A percentile compares a stretch with the other conserved stretches of the same genome.
phyloP scores from a whole-genome alignment of 345 rosid genomes.

The Aquilaria sinensis region DNA sequence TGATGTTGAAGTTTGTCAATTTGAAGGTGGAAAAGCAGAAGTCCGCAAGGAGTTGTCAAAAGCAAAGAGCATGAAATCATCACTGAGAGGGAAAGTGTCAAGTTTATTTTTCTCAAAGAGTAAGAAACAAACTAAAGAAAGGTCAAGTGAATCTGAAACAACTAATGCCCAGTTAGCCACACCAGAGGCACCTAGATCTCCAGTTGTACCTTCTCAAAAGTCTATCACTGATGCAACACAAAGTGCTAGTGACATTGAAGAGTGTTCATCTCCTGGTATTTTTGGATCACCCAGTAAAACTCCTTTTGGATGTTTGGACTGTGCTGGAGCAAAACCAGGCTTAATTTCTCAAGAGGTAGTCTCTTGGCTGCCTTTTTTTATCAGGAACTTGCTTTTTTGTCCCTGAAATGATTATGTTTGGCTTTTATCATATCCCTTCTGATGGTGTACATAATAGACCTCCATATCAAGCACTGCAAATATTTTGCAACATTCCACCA shows the following conservation, averaged over 20 bases:
- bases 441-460: no score
- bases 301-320: conserved; percentile 16
- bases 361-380: conserved; percentile 4
- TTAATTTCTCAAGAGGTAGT: conserved; percentile 47
- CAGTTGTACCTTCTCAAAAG: conserved; percentile 25
- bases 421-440: not conserved
- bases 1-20: conserved; percentile 37
- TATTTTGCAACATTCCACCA: no score
- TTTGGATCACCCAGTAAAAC: conserved; percentile 23
- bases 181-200: conserved; percentile 29
- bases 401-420: not conserved
- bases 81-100: conserved; percentile 68
- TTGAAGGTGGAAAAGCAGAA: conserved; percentile 31
- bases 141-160: conserved; percentile 26
- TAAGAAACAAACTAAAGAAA: conserved; percentile 61
- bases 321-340: conserved; percentile 23
- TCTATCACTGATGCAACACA: conserved; percentile 18
- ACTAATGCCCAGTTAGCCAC: conserved; percentile 26
- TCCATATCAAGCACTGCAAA: no score
- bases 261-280: conserved; percentile 28
- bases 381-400: conserved; percentile 2
- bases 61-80: conserved; percentile 52
- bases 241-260: conserved; percentile 27
- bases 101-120: conserved; percentile 69
- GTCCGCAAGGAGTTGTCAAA: conserved; percentile 41